phyloP scores from a whole-genome alignment of 805 yeast species.

The Pichia paraexigua region DNA sequence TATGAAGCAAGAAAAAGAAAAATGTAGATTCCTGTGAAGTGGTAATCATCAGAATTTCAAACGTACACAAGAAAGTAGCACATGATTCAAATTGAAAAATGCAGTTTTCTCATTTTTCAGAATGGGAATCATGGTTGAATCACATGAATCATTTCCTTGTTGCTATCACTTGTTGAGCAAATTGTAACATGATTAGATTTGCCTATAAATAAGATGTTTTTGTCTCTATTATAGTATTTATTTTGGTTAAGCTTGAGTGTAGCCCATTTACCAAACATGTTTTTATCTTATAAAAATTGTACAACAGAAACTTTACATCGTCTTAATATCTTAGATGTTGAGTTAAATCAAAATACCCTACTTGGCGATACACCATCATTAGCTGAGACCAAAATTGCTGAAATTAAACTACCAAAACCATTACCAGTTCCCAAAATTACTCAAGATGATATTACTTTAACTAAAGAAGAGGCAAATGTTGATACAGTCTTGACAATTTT shows the following conservation, averaged over 20 bases:
- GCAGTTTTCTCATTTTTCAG: not conserved
- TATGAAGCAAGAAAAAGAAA: not conserved
- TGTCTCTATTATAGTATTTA: not conserved
- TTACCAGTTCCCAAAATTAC: not conserved
- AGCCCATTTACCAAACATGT: not conserved
- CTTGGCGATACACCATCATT: conserved; percentile 3
- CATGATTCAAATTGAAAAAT: no score
- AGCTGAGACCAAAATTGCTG: conserved; percentile 3
- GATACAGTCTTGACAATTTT: conserved; percentile 1
- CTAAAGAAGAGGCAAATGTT: conserved; percentile 5
- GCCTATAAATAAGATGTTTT: not conserved
- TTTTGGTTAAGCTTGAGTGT: not conserved
- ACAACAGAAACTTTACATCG: conserved; percentile 5
- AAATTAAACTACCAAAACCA: not conserved
- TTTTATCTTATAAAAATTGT: not conserved
- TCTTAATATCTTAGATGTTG: not conserved
- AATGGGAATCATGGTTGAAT: not conserved
- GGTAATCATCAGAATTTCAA: no score
- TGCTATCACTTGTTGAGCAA: not conserved
- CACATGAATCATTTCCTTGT: not conserved
- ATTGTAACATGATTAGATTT: not conserved
- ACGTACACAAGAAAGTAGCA: no score
- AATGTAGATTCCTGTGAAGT: no score
- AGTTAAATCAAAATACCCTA: not conserved
- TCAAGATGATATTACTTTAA: not conserved